A percentile compares a stretch with the other conserved stretches of the same genome.
phyloP scores from a whole-genome alignment of 371 early-diverging fungal species.

The Mucor racemosus region DNA sequence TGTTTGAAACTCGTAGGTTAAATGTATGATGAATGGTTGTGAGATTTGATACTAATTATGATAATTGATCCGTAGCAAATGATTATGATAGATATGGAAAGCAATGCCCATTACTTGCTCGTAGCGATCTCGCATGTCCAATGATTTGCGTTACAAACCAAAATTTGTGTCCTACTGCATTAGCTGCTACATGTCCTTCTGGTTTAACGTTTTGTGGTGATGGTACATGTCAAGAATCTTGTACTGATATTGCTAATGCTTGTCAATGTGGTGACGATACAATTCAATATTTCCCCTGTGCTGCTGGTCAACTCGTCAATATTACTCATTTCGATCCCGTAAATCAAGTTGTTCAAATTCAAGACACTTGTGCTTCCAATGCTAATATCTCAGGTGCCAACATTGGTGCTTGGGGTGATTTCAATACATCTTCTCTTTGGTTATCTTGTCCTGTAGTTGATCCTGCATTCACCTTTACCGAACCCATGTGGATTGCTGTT shows the following conservation, averaged over 20 bases:
- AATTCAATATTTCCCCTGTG: conserved; percentile 47
- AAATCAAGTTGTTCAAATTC: conserved; percentile 50
- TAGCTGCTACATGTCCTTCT: conserved; percentile 49
- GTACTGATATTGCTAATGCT: conserved; percentile 46
- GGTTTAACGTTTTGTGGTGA: conserved; percentile 59
- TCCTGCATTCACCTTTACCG: conserved; percentile 56
- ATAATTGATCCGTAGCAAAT: conserved; percentile 44
- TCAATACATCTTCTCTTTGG: conserved; percentile 43
- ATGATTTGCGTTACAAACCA: conserved; percentile 55
- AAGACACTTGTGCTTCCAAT: conserved; percentile 47
- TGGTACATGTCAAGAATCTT: conserved; percentile 57
- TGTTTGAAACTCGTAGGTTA: conserved; percentile 37
- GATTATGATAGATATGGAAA: conserved; percentile 55
- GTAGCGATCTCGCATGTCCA: conserved; percentile 51
- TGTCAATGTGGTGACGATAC: conserved; percentile 47
- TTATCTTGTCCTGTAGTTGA: conserved; percentile 54
- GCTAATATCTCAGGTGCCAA: conserved; percentile 23
- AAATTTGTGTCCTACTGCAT: conserved; percentile 40
- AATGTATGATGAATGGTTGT: background rate
- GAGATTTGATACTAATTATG: background rate
- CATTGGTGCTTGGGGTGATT: conserved; percentile 44
- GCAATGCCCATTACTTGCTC: conserved; percentile 48
- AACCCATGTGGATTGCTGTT: conserved; percentile 65
- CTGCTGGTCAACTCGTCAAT: conserved; percentile 48
- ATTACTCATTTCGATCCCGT: conserved; percentile 56